Percentiles rank a stretch among this genome's conserved stretches.
These are phyloP conservation scores for Paramecium biaurelia DNA, from an alignment of 73 alveolate species.

Conservation along the genomic window DNA sequence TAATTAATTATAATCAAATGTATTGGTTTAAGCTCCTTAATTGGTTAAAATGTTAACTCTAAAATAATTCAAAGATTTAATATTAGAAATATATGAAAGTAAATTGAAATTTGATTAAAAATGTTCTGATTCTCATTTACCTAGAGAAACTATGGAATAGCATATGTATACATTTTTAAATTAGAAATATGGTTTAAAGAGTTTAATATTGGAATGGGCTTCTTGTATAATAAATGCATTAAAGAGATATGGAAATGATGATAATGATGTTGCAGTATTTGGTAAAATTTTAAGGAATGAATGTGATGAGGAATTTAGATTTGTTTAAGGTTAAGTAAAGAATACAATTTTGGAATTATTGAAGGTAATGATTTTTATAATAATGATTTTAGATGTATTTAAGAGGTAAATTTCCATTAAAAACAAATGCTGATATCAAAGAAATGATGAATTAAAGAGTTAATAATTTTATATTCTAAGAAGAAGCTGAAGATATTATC, in stretches of 20 bases:
- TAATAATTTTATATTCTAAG: constrained; percentile 84
- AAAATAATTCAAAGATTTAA: constrained; percentile 84
- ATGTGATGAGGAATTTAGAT: constrained; percentile 96
- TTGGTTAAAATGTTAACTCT: constrained; percentile 73
- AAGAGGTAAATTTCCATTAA: constrained; percentile 78
- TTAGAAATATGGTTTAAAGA: constrained; percentile 94
- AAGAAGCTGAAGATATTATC: constrained; percentile 93
- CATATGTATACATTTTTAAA: constrained; percentile 94
- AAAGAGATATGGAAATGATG: constrained; percentile 81
- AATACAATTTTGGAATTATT: constrained; percentile 92
- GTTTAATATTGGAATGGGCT: constrained; percentile 94
- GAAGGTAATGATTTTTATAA: neutral
- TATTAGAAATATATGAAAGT: constrained; percentile 85
- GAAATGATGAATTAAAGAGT: constrained; percentile 73
- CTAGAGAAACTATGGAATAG: constrained; percentile 97
- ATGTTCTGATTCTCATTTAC: constrained; percentile 87
- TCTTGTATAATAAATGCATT: constrained; percentile 91
- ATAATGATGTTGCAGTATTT: constrained; percentile 95
- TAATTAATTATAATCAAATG: neutral
- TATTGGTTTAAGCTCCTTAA: constrained; percentile 2
- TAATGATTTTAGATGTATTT: constrained; percentile 38
- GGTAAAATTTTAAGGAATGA: constrained; percentile 97
- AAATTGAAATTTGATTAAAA: constrained; percentile 88
- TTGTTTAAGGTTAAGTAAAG: constrained; percentile 88
- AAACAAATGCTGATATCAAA: constrained; percentile 83